Evolutionary conservation across 805 yeast species (phyloP), one percentile per base, ranked within the genome.

Genomic region (Candida andamanensis): DNA sequence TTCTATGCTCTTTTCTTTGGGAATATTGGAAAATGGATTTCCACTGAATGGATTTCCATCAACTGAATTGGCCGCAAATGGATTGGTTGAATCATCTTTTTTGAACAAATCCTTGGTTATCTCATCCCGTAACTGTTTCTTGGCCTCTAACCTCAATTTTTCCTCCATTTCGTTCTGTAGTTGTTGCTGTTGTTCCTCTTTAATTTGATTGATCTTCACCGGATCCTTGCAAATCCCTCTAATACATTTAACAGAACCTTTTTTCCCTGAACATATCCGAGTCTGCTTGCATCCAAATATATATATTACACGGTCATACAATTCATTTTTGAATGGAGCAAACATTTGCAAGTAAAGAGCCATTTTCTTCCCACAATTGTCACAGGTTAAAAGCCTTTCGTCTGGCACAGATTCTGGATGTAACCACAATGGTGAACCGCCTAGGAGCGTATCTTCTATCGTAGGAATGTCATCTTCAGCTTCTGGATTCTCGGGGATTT

Each of bases 231-330:
- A 59, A 1, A 89, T 65, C 2, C 90, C 95, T 51, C 97, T 68
- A 31, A 92, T 63, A 17, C 85, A 87, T 43, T 82, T 74, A 2
- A 87, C 64, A 1, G 83, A 65, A 4, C 95, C 95, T 3, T 71
- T 65, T 44, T 74, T 72, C 40, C 85, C 68, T 27, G 81, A 70
- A 54, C 98, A 92, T 30, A 36, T 42, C 4, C 37, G 46, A 0
- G 57, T 44, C 15, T 74, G 61, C 26, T 74, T 71, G 57, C 98
- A 92, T 2, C 78, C 76, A 52, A 90, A 84, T 0, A 92, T 69
- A 49, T 90, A 92, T 12, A 92, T 56, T 3, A 77, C 78, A 38
- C 98, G 73, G 47, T 85, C 95, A 50, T 89, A 86, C 25, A 76
- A 63, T 8, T 79, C 67, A 21, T 72, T 72, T 20, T 78, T 85